Evolutionary conservation across 331 rosid genomes (phyloP).

Genomic region (Acacia pycnantha): DNA sequence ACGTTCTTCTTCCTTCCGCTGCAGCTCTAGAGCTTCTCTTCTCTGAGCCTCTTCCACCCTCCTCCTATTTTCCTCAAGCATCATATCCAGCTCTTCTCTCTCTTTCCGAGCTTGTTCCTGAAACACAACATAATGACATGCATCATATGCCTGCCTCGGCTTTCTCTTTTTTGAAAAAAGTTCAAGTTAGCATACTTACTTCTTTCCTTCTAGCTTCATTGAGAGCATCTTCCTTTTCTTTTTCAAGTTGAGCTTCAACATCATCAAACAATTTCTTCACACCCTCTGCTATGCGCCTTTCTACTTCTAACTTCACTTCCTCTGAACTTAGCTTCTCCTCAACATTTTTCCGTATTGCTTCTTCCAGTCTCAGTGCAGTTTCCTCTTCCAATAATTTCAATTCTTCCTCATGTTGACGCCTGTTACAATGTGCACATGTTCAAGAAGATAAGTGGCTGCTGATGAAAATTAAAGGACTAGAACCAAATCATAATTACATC

Average conservation of each 20-base stretch:
- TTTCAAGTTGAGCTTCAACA: conserved; percentile 69
- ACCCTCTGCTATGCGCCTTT: conserved; percentile 74
- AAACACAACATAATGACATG: conserved; percentile 18
- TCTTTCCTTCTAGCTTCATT: conserved; percentile 78
- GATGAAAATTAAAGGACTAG: neutral
- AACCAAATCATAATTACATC: conserved; percentile 17
- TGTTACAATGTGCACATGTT: conserved; percentile 33
- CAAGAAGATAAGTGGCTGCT: neutral
- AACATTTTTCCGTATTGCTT: conserved; percentile 64
- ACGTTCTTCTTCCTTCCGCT: conserved; percentile 84
- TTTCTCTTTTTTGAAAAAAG: neutral
- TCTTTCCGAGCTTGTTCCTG: conserved; percentile 86
- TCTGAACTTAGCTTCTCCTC: conserved; percentile 67
- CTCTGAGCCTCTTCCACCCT: conserved; percentile 89
- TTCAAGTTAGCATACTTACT: conserved; percentile 43
- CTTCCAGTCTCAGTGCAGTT: conserved; percentile 67
- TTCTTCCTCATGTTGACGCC: conserved; percentile 67
- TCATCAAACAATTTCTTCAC: conserved; percentile 62
- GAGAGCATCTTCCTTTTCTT: conserved; percentile 81
- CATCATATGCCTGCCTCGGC: neutral
- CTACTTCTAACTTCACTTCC: conserved; percentile 52
- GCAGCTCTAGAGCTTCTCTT: conserved; percentile 82
- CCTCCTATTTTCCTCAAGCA: conserved; percentile 91
- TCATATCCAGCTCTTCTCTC: conserved; percentile 86
- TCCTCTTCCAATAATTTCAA: conserved; percentile 72